Base-by-base conservation (phyloP, 257 asterid genomes). In the Solanum lycopersicoides region DNA sequence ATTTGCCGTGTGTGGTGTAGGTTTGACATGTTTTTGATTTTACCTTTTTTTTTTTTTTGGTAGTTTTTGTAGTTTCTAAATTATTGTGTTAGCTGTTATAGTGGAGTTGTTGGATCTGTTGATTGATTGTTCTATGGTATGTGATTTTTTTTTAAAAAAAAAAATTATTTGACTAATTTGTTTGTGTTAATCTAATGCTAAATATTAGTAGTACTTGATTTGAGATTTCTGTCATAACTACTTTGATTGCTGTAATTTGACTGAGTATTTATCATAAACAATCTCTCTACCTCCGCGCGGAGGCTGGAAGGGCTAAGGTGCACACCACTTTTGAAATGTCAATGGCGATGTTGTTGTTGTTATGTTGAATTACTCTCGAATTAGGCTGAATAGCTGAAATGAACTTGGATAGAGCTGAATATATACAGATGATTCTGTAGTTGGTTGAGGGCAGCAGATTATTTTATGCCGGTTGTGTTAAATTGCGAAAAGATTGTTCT, bases 21-120 rank as follows among this genome's bases (percentile, higher is more conserved):
- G 42, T 79, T 79, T 28, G 84, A 28, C 3, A 6, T 20, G 16
- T 79, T 28, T 44, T 2, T 45, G 59, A 41, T 16, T 44, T 16
- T 44, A 4, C 14, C 3, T 44, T 42, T 44, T 44, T 45, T 15
- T 0, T 42, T 1, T 77, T 47, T 2, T 39, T 37, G 7, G 41
- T 37, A 37, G 41, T 50, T 53, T 50, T 15, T 16, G 28, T 74
- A 6, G 25, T 37, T 77, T 25, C 42, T 16, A 0, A 28, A 8
- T 2, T 80, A 28, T 0, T 82, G 45, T 50, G 45, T 32, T 82
- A 18, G 71, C 6, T 82, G 6, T 50, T 82, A 25, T 32, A 82
- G n/a, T 30, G 68, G 69, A 63, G 85, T 82, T 82, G 85, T 50
- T 50, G 85, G 85, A 82, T 82, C 85, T 82, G 71, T 82, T 82